These are phyloP conservation scores for Avena atlantica DNA, from an alignment of 176 grass and related monocot species.

Conservation along the genomic window DNA sequence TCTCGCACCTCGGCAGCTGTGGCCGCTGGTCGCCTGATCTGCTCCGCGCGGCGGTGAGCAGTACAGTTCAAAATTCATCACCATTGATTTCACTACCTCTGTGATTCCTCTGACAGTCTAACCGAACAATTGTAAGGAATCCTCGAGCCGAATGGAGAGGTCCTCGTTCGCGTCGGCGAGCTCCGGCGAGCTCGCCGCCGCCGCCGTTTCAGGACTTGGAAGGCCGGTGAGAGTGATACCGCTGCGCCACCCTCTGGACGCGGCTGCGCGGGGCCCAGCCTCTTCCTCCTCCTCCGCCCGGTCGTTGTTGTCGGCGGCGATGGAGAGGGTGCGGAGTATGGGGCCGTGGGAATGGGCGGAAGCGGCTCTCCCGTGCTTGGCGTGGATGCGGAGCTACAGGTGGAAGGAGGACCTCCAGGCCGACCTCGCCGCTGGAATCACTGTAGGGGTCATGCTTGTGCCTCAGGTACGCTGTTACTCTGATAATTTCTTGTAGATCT, in stretches of 20 bases:
- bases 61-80: not conserved
- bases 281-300: conserved; percentile 20
- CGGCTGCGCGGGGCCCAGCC: not conserved
- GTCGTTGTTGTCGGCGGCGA: conserved; percentile 32
- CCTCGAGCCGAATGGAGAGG: conserved; percentile 46
- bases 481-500: conserved; percentile 21
- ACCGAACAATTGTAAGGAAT: not conserved
- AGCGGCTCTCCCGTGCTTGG: conserved; percentile 58
- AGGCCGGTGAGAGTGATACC: conserved; percentile 78
- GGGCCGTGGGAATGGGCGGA: conserved; percentile 66
- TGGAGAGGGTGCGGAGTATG: conserved; percentile 60
- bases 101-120: not conserved
- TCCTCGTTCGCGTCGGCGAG: conserved; percentile 63
- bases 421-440: conserved; percentile 86
- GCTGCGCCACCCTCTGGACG: conserved; percentile 56
- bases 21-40: not conserved
- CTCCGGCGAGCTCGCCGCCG: conserved; percentile 41
- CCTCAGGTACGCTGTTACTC: conserved; percentile 62
- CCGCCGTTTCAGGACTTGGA: conserved; percentile 28
- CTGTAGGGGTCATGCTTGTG: conserved; percentile 96
- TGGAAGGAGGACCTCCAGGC: conserved; percentile 73
- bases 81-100: not conserved
- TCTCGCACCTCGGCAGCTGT: not conserved
- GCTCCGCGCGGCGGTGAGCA: not conserved
- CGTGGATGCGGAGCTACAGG: conserved; percentile 81